Evolutionary conservation across 768 basidiomycete species (phyloP), one percentile per base, ranked within the genome.

Genomic region (Lanmaoa rubissima): DNA sequence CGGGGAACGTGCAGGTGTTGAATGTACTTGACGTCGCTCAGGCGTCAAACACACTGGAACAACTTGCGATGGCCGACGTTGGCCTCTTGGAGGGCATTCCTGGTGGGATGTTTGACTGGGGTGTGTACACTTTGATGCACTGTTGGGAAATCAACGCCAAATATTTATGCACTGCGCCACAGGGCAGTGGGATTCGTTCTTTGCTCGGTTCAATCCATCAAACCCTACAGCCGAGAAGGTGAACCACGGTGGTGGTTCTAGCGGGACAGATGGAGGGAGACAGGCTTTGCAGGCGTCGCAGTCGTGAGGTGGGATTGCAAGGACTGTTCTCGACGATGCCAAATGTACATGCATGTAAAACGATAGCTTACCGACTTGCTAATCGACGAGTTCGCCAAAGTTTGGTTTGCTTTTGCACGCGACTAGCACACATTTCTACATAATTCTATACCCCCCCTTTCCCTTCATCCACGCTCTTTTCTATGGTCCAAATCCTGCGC

Each of bases 161-260:
- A 36, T n/a, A 48, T 51, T 50, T 51, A 24, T 54, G 43, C 26
- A 40, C 38, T 40, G 43, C 26, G 42, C 38, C 44, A 44, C 67
- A 92, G 90, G 83, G 43, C 88, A 90, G 76, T 92, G 90, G 90
- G 90, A 91, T 50, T 83, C 77, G 34, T 92, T 90, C 74, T 92
- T 92, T 70, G 75, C 86, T 38, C 80, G 88, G 47, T 81, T 90
- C 56, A 71, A 70, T 49, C 9, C 53, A 19, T 36, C 67, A 11
- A 51, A 42, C 11, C 24, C 52, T 12, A 55, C 36, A 5, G 54
- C 45, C 5, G 61, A 52, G 13, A 62, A 49, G 44, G 54, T n/a
- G 38, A 40, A 14, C 5, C 16, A 41, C 7, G 35, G 49, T 34
- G 58, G 44, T 13, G 31, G 35, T 26, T 28, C 48, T 19, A 26